phyloP scores from a whole-genome alignment of 345 rosid species.

The Eucalyptus erythrocorys region DNA sequence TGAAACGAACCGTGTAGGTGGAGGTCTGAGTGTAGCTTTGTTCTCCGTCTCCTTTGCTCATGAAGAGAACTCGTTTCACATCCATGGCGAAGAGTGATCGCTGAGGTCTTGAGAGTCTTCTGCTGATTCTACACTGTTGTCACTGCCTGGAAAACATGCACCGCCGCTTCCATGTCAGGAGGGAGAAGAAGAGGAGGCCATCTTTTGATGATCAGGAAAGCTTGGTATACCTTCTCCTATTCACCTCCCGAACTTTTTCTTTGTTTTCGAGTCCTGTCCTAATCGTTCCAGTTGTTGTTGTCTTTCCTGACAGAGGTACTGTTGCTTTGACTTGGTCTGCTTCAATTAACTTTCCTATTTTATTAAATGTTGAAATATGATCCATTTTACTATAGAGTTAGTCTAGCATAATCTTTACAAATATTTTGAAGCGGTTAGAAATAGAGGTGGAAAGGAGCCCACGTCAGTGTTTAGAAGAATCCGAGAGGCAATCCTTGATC shows the following conservation, averaged over 20 bases:
- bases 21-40: background rate
- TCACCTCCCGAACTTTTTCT: background rate
- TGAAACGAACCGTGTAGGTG: background rate
- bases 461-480: background rate
- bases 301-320: background rate
- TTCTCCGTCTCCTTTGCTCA: constrained; percentile 12
- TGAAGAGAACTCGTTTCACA: constrained; percentile 3
- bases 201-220: background rate
- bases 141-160: background rate
- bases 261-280: background rate
- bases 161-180: background rate
- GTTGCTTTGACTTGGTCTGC: background rate
- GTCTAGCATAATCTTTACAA: background rate
- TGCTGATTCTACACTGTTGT: background rate
- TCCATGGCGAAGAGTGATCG: background rate
- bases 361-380: background rate
- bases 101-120: background rate
- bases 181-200: background rate
- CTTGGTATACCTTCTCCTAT: background rate
- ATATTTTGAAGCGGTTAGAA: background rate
- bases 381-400: background rate
- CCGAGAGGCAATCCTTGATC: background rate
- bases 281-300: background rate
- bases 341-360: background rate
- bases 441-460: background rate